These are phyloP conservation scores for Capronia epimyces DNA, from an alignment of 2,329 filamentous ascomycete genomes.

Conservation along the genomic window DNA sequence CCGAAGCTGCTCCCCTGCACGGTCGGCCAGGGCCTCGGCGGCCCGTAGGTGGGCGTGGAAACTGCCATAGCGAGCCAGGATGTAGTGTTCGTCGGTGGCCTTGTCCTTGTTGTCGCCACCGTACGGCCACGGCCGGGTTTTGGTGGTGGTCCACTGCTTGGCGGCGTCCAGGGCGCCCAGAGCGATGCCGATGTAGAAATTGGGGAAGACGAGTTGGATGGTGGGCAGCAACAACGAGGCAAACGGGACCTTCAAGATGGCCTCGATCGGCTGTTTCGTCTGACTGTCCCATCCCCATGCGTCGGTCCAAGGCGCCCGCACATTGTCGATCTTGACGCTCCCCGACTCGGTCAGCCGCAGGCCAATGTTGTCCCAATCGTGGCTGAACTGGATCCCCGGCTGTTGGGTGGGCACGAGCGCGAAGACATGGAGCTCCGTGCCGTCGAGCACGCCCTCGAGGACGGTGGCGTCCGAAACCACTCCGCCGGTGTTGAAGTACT, in stretches of 20 bases:
- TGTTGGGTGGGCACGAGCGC: constrained; percentile 56
- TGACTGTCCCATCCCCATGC: constrained; percentile 56
- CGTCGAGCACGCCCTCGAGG: constrained; percentile 57
- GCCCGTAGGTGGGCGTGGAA: constrained; percentile 59
- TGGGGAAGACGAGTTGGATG: constrained; percentile 61
- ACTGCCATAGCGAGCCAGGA: constrained; percentile 60
- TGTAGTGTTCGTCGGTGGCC: constrained; percentile 59
- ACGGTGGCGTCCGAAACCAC: constrained; percentile 62
- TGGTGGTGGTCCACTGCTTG: constrained; percentile 51
- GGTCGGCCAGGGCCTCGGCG: constrained; percentile 54
- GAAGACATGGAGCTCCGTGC: constrained; percentile 58
- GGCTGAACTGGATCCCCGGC: constrained; percentile 47
- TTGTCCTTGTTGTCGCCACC: constrained; percentile 58
- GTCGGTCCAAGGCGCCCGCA: constrained; percentile 54
- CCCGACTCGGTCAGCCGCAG: constrained; percentile 61
- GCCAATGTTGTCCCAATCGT: constrained; percentile 63
- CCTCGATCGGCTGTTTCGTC: constrained; percentile 48
- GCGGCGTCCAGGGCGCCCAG: constrained; percentile 54
- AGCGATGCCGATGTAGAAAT: constrained; percentile 61
- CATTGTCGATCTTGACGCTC: constrained; percentile 55
- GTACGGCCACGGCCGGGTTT: constrained; percentile 59
- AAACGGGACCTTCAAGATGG: constrained; percentile 50
- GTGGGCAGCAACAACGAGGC: constrained; percentile 56
- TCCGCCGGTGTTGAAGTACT: constrained; percentile 64
- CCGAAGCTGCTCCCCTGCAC: constrained; percentile 48